These are phyloP conservation scores for Boletellus dicymbophilus DNA, from an alignment of 1,284 basidiomycete genomes.

Conservation along the genomic window DNA sequence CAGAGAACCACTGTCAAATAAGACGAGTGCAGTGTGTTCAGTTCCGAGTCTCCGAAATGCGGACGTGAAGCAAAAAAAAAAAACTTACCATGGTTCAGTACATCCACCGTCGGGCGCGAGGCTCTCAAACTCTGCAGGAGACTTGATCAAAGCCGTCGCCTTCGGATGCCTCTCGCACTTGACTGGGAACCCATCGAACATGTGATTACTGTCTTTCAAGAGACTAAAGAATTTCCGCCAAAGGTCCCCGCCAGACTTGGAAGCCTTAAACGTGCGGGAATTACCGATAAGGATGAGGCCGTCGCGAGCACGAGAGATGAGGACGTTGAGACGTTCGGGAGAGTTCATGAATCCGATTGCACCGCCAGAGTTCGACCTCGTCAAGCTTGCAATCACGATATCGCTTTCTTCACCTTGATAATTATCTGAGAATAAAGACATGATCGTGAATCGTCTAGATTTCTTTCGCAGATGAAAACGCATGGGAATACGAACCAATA, in stretches of 20 bases:
- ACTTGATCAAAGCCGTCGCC: conserved; percentile 37
- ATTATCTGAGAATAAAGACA: conserved; percentile 42
- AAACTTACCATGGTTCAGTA: conserved; percentile 50
- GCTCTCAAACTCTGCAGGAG: conserved; percentile 48
- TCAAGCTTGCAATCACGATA: conserved; percentile 61
- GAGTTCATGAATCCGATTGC: conserved; percentile 71
- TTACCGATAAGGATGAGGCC: conserved; percentile 68
- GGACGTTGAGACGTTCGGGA: conserved; percentile 64
- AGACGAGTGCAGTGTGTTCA: not conserved
- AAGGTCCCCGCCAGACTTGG: conserved; percentile 49
- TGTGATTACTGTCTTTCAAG: conserved; percentile 41
- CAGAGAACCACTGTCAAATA: conserved; percentile 43
- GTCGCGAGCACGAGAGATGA: conserved; percentile 65
- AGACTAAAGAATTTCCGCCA: conserved; percentile 52
- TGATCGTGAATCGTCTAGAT: too few relatives aligned
- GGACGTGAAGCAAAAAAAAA: not conserved
- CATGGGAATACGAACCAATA: conserved; percentile 46
- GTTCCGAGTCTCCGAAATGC: not conserved
- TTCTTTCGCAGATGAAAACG: not conserved
- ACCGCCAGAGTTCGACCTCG: conserved; percentile 51
- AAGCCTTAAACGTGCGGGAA: conserved; percentile 50
- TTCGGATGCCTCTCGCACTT: conserved; percentile 55
- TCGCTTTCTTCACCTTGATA: conserved; percentile 73
- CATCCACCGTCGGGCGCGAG: conserved; percentile 63
- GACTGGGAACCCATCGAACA: conserved; percentile 60